phyloP scores from a whole-genome alignment of 73 alveolate species.

The Tetrahymena malaccensis region DNA sequence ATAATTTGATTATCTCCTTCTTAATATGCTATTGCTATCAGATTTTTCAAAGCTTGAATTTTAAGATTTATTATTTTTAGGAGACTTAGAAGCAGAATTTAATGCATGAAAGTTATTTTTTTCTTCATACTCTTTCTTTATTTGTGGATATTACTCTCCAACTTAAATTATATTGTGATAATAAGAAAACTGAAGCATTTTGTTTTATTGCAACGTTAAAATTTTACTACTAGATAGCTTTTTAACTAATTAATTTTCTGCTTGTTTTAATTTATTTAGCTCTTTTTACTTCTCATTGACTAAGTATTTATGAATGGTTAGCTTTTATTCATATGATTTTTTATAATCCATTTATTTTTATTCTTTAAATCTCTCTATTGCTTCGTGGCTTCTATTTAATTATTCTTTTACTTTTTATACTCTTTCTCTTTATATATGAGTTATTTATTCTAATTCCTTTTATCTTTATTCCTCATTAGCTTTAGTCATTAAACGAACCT shows the following conservation, averaged over 20 bases:
- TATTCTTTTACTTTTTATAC: not conserved
- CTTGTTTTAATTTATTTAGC: not conserved
- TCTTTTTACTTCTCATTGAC: not conserved
- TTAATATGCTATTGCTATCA: not conserved
- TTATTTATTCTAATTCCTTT: not conserved
- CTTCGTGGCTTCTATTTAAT: not conserved
- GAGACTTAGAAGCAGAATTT: not conserved
- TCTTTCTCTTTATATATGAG: not conserved
- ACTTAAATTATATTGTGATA: not conserved
- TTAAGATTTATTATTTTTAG: not conserved
- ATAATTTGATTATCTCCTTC: not conserved
- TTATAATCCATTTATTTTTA: not conserved
- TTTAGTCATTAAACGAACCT: not conserved
- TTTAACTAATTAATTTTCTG: not conserved
- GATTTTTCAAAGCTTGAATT: not conserved
- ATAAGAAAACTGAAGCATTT: not conserved
- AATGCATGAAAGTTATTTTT: not conserved
- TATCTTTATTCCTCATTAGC: not conserved
- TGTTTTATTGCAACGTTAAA: not conserved
- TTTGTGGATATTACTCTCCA: not conserved
- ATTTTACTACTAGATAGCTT: not conserved
- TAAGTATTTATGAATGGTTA: not conserved
- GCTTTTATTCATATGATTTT: not conserved
- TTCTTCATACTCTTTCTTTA: not conserved
- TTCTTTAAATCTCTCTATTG: not conserved